Conservation (phyloP, 352 stramenopile species). For the Phytophthora syringae region DNA sequence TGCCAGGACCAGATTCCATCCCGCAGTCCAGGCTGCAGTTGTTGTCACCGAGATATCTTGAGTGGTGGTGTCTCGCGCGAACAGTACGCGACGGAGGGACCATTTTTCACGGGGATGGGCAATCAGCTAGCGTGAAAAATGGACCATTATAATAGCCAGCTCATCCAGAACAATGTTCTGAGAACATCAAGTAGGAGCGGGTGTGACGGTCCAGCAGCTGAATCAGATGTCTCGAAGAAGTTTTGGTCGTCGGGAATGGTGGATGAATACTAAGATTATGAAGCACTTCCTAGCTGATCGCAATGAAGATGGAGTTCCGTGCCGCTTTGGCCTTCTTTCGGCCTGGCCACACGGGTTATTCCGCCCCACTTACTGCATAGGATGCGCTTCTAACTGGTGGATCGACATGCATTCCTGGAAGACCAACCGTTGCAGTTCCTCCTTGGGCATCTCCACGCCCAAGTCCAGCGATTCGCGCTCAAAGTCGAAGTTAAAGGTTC, state of each 20-base stretch:
- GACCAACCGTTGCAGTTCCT: conserved; percentile 83
- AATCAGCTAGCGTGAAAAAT: too few species aligned
- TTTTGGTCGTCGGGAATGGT: too few species aligned
- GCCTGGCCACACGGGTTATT: not conserved
- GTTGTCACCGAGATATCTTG: too few species aligned
- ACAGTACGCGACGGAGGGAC: not conserved
- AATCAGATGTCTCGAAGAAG: too few species aligned
- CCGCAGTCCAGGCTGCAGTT: too few species aligned
- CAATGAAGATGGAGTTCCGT: not conserved
- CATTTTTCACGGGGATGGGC: not conserved
- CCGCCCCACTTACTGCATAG: conserved; percentile 54
- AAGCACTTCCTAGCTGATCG: conserved; percentile 19
- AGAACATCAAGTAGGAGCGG: too few species aligned
- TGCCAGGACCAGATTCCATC: too few species aligned
- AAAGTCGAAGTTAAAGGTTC: conserved; percentile 89
- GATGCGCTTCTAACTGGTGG: conserved; percentile 70
- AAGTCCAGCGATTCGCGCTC: conserved; percentile 84
- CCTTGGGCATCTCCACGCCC: conserved; percentile 86
- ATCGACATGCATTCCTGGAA: conserved; percentile 82
- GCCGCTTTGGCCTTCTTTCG: conserved; percentile 12
- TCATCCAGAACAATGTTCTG: too few species aligned
- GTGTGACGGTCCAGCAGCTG: too few species aligned
- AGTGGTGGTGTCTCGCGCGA: too few species aligned
- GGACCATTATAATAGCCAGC: too few species aligned
- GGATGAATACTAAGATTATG: conserved; percentile 9